Base-by-base conservation (phyloP, 2,329 filamentous ascomycete genomes). In the Pseudopyricularia cyperi region DNA sequence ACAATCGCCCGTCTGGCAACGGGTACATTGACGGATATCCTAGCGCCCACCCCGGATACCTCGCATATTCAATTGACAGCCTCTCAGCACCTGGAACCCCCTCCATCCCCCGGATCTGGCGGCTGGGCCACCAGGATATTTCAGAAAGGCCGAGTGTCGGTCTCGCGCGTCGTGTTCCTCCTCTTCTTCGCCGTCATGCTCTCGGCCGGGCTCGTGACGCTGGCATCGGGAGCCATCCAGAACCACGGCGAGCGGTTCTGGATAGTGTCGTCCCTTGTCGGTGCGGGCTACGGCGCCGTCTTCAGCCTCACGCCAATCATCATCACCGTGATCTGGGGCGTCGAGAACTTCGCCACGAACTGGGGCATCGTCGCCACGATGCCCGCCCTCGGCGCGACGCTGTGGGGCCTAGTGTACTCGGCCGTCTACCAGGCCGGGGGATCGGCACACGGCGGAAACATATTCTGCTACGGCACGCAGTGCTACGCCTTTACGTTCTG, bases 341-440 rank as follows among this genome's bases (percentile, higher is more conserved):
- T 95, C 0, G 90, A 97, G 71, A 98, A 97, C 65, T 97, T 98
- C 64, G 93, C 89, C 53, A 98, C 93, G 0, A 97, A 98, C 61
- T 98, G 91, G 82, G 93, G 93, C 9, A 90, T 97, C 55, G 82
- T 97, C 7, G 89, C 90, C 42, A 93, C 94, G 74, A 83, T 91
- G 53, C 93, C 93, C 3, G 93, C 93, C 0, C 69, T 86, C 0
- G 93, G 91, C 0, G 89, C 91, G 0, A 89, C 89, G 0, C 76
- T 95, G 32, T 98, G 91, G 89, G 89, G 90, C 0, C 66, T 93
- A 1, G 71, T 96, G n/a, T 98, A 97, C 65, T 88, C 86, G 6
- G 78, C 74, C 0, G 82, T 88, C 2, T 94, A 94, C 61, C 83
- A 93, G 66, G 74, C 74, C 44, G 85, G 79, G 1, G 22, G 67